These are phyloP conservation scores for Curvularia sp. DNA, from an alignment of 2,329 filamentous ascomycete genomes.

Conservation along the genomic window DNA sequence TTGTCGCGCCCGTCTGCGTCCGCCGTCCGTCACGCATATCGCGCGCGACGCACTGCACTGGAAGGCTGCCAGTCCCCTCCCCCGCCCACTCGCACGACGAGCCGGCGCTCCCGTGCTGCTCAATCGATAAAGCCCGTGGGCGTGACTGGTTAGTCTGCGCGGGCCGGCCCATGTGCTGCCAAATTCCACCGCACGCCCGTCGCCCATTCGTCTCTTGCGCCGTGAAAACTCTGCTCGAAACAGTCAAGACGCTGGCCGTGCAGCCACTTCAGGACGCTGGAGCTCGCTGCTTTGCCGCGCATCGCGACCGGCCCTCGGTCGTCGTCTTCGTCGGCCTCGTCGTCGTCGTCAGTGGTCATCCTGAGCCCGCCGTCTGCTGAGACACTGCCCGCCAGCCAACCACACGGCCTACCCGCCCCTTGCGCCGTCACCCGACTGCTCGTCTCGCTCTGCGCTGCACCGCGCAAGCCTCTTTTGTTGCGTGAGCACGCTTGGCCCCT, in stretches of 20 bases:
- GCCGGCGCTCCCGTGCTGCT: constrained; percentile 23
- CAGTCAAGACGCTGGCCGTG: constrained; percentile 21
- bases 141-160: constrained; percentile 36
- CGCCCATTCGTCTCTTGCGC: constrained; percentile 29
- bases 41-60: constrained; percentile 10
- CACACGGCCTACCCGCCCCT: constrained; percentile 22
- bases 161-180: constrained; percentile 42
- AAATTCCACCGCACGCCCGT: constrained; percentile 27
- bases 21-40: constrained; percentile 22
- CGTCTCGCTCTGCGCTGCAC: constrained; percentile 18
- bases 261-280: neutral
- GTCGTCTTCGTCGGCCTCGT: too few relatives aligned
- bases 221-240: constrained; percentile 37
- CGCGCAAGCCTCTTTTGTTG: constrained; percentile 20
- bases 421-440: constrained; percentile 39
- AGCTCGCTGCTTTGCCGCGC: constrained; percentile 15
- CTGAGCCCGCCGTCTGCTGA: neutral
- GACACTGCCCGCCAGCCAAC: constrained; percentile 10
- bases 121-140: constrained; percentile 25
- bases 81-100: constrained; percentile 1
- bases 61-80: constrained; percentile 6
- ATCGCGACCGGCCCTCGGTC: constrained; percentile 5
- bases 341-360: neutral
- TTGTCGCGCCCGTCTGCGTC: constrained; percentile 19
- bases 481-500: constrained; percentile 31